Evolutionary conservation across 768 basidiomycete species (phyloP).

Genomic region (Xanthoconium purpureum): DNA sequence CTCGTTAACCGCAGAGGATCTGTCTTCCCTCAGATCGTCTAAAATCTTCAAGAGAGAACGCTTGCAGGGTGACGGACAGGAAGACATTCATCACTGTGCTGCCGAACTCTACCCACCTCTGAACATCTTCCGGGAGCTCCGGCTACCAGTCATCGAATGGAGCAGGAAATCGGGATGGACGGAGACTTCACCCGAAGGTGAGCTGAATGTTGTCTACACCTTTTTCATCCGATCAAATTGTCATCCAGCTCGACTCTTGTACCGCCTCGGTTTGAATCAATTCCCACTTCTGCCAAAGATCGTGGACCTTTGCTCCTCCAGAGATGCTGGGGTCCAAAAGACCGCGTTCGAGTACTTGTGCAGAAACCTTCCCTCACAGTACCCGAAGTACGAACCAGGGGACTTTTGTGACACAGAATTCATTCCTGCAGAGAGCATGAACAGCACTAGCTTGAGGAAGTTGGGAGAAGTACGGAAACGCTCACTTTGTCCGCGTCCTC

Average conservation of each 20-base stretch:
- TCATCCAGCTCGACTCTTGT: slow-evolving; percentile 62
- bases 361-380: slow-evolving; percentile 59
- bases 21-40: not conserved
- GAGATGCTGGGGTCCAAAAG: slow-evolving; percentile 43
- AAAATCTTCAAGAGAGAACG: slow-evolving; percentile 11
- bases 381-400: slow-evolving; percentile 49
- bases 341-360: slow-evolving; percentile 75
- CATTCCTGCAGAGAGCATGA: slow-evolving; percentile 63
- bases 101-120: slow-evolving; percentile 80
- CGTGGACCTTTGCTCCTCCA: slow-evolving; percentile 60
- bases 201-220: not conserved
- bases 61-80: slow-evolving; percentile 17
- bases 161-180: slow-evolving; percentile 69
- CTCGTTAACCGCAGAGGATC: not conserved
- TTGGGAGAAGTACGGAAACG: slow-evolving; percentile 51
- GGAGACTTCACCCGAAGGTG: slow-evolving; percentile 77
- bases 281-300: slow-evolving; percentile 63
- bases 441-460: slow-evolving; percentile 49
- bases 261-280: slow-evolving; percentile 58
- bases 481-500: not conserved
- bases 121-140: slow-evolving; percentile 60
- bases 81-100: slow-evolving; percentile 51
- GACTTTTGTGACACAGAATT: slow-evolving; percentile 59
- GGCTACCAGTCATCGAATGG: slow-evolving; percentile 84
- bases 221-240: not conserved